Percentiles rank a stretch among this genome's conserved stretches.
Evolutionary conservation across 192 early-diverging fungal genomes (phyloP).

Genomic region (Coemansia erecta): DNA sequence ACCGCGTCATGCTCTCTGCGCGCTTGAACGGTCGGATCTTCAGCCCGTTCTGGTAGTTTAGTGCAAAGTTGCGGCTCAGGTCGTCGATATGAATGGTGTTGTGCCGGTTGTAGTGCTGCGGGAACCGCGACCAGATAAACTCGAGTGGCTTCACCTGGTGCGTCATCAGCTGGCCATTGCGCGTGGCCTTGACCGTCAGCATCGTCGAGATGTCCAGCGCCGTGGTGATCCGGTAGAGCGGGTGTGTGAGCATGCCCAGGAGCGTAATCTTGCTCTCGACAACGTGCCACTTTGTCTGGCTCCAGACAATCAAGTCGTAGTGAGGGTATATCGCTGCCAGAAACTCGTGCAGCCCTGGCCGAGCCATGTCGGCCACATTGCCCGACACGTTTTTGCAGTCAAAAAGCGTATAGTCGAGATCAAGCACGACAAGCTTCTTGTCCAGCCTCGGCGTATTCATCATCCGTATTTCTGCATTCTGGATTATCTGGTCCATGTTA

Average conservation of each 20-base stretch:
- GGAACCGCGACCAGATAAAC: slow-evolving; percentile 62
- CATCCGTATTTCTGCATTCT: slow-evolving; percentile 17
- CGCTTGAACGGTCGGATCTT: slow-evolving; percentile 68
- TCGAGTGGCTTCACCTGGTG: slow-evolving; percentile 74
- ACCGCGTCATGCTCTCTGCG: slow-evolving; percentile 36
- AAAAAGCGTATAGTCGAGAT: slow-evolving; percentile 75
- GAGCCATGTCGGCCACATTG: slow-evolving; percentile 59
- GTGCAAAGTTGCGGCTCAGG: slow-evolving; percentile 70
- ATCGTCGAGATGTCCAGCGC: slow-evolving; percentile 70
- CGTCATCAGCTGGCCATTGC: slow-evolving; percentile 55
- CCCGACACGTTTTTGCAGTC: slow-evolving; percentile 66
- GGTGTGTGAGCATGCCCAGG: slow-evolving; percentile 63
- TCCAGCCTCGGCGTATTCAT: slow-evolving; percentile 42
- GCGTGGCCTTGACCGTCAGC: slow-evolving; percentile 59
- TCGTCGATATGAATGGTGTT: slow-evolving; percentile 77
- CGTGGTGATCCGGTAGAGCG: slow-evolving; percentile 65
- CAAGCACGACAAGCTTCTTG: slow-evolving; percentile 69
- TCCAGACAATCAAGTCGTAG: slow-evolving; percentile 78
- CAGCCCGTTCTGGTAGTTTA: slow-evolving; percentile 67
- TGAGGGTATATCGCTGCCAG: slow-evolving; percentile 62
- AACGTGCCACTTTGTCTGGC: slow-evolving; percentile 70
- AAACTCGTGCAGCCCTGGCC: slow-evolving; percentile 64
- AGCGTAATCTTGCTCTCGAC: slow-evolving; percentile 75
- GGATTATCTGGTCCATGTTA: slow-evolving; percentile 10
- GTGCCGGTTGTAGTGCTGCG: slow-evolving; percentile 36